These are phyloP conservation scores for Cantharellus anzutake DNA, from an alignment of 768 basidiomycete genomes.

Conservation along the genomic window DNA sequence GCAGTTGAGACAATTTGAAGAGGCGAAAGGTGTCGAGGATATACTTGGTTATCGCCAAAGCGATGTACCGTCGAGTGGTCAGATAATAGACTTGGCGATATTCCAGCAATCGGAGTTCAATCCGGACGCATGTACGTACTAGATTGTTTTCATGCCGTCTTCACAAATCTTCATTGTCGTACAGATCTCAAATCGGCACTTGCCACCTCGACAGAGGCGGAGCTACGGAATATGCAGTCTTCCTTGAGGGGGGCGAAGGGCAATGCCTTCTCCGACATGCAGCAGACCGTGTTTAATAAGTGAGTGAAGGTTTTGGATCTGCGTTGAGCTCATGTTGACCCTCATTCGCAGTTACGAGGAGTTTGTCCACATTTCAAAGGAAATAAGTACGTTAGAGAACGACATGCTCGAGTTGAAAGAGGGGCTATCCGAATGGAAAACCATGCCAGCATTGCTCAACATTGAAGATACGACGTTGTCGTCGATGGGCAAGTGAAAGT, in stretches of 20 bases:
- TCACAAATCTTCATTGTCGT: conserved; percentile 9
- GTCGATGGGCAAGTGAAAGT: conserved; percentile 25
- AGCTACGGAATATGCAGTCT: conserved; percentile 55
- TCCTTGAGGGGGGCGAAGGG: conserved; percentile 51
- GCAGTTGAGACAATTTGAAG: neutral
- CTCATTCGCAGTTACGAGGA: conserved; percentile 52
- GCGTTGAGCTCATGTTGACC: conserved; percentile 16
- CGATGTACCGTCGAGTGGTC: conserved; percentile 30
- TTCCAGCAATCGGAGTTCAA: conserved; percentile 71
- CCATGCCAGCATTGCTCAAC: conserved; percentile 82
- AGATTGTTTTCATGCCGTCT: neutral
- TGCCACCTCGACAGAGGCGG: conserved; percentile 76
- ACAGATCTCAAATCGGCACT: conserved; percentile 65
- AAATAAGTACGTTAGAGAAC: conserved; percentile 88
- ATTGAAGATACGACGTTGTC: conserved; percentile 60
- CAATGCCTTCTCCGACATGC: conserved; percentile 60
- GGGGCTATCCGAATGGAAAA: conserved; percentile 84
- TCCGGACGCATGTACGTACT: conserved; percentile 63
- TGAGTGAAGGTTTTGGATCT: conserved; percentile 16
- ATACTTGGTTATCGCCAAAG: conserved; percentile 16
- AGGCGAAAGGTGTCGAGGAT: conserved; percentile 27
- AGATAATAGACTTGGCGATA: conserved; percentile 36
- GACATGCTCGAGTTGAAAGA: conserved; percentile 97
- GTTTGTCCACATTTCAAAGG: conserved; percentile 92
- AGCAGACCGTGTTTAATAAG: conserved; percentile 93